Evolutionary conservation across 495 filamentous ascomycete genomes (phyloP).

Genomic region (Penicilliopsis zonata): DNA sequence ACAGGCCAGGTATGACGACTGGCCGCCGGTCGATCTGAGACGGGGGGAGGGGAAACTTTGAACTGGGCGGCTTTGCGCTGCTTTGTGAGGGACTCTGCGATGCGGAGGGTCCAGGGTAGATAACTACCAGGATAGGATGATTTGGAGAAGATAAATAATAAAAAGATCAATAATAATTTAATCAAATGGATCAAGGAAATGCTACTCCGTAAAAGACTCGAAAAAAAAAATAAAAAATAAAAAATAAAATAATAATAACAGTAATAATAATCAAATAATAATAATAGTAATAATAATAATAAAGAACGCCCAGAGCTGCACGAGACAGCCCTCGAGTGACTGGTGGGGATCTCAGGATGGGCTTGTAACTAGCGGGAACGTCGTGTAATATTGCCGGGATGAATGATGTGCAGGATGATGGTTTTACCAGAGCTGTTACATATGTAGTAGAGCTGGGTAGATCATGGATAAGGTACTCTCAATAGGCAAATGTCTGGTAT

Average conservation of each 20-base stretch:
- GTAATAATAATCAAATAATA: constrained; percentile 6
- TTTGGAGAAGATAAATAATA: no score
- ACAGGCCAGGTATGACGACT: constrained; percentile 3
- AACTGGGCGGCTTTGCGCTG: no score
- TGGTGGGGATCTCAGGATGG: constrained; percentile 18
- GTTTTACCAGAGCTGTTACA: no score
- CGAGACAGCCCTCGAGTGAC: constrained; percentile 9
- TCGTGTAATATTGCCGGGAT: constrained; percentile 34
- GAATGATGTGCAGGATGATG: constrained; percentile 6
- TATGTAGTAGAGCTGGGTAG: no score
- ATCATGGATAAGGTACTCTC: neutral
- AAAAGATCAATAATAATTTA: constrained; percentile 17
- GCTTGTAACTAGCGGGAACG: constrained; percentile 28
- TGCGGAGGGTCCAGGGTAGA: constrained; percentile 35
- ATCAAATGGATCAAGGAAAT: neutral
- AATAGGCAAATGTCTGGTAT: neutral
- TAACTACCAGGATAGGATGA: constrained; percentile 36
- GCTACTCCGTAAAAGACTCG: constrained; percentile 1
- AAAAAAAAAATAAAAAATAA: constrained; percentile 5
- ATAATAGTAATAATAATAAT: constrained; percentile 8
- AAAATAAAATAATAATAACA: constrained; percentile 7
- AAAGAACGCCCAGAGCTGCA: constrained; percentile 4
- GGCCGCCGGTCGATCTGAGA: constrained; percentile 10
- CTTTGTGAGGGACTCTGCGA: constrained; percentile 3
- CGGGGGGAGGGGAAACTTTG: constrained; percentile 5